These are phyloP conservation scores for Jaapia argillacea DNA, from an alignment of 768 basidiomycete genomes.

Conservation along the genomic window DNA sequence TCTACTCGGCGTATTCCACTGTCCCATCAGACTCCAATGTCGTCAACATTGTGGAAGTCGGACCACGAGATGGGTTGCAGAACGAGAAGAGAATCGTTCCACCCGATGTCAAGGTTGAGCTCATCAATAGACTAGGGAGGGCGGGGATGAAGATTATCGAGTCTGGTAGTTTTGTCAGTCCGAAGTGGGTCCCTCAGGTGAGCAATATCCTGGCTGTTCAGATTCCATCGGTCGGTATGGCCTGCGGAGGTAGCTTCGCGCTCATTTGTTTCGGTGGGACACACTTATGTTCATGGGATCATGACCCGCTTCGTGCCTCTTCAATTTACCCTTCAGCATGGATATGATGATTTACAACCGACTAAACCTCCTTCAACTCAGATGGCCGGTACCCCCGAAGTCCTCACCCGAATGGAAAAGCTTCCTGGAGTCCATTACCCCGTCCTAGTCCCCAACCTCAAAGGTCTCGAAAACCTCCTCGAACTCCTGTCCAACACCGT, in stretches of 20 bases:
- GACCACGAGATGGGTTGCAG: slow-evolving; percentile 86
- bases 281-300: too few relatives aligned
- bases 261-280: too few relatives aligned
- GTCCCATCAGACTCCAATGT: slow-evolving; percentile 21
- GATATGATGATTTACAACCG: background rate
- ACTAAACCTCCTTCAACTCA: slow-evolving; percentile 17
- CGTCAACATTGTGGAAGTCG: slow-evolving; percentile 79
- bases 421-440: slow-evolving; percentile 54
- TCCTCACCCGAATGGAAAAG: slow-evolving; percentile 49
- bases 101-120: slow-evolving; percentile 64
- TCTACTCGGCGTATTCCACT: too few relatives aligned
- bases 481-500: slow-evolving; percentile 30
- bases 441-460: slow-evolving; percentile 74
- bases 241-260: too few relatives aligned
- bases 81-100: slow-evolving; percentile 74
- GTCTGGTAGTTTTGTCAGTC: slow-evolving; percentile 85
- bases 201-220: slow-evolving; percentile 7
- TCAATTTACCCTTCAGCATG: too few relatives aligned
- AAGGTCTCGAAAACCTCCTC: slow-evolving; percentile 63
- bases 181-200: slow-evolving; percentile 91
- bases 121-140: slow-evolving; percentile 62
- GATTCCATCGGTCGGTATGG: background rate
- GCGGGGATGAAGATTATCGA: slow-evolving; percentile 70
- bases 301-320: too few relatives aligned
- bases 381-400: slow-evolving; percentile 84